Conservation (phyloP, 371 early-diverging fungal species). For the Mucor saturninus region DNA sequence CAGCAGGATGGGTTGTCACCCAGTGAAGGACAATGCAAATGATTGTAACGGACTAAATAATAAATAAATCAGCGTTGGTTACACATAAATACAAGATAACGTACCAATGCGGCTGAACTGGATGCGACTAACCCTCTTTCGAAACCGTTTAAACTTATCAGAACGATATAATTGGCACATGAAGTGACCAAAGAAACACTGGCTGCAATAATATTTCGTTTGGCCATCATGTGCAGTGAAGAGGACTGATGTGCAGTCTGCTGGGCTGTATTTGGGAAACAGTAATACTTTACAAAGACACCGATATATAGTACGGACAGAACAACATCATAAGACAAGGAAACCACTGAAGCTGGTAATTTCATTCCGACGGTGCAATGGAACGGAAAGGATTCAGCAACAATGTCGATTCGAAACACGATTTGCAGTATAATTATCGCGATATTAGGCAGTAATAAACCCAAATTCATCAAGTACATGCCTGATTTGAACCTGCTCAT, state of each 20-base stretch:
- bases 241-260: slow-evolving; percentile 39
- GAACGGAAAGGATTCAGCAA: slow-evolving; percentile 33
- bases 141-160: slow-evolving; percentile 37
- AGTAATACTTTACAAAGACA: slow-evolving; percentile 52
- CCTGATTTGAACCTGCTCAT: slow-evolving; percentile 40
- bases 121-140: slow-evolving; percentile 49
- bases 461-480: slow-evolving; percentile 52
- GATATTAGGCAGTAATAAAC: slow-evolving; percentile 45
- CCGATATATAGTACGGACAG: slow-evolving; percentile 40
- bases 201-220: slow-evolving; percentile 50
- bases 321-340: slow-evolving; percentile 55
- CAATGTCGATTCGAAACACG: slow-evolving; percentile 31
- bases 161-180: slow-evolving; percentile 43
- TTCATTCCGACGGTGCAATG: slow-evolving; percentile 53
- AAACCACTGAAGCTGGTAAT: slow-evolving; percentile 46
- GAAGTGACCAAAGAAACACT: slow-evolving; percentile 38
- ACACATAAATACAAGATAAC: not conserved
- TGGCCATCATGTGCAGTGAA: slow-evolving; percentile 53
- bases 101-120: slow-evolving; percentile 40
- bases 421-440: slow-evolving; percentile 52
- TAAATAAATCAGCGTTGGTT: not conserved
- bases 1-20: slow-evolving; percentile 49
- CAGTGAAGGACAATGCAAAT: slow-evolving; percentile 42
- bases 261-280: slow-evolving; percentile 40
- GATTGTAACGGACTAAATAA: slow-evolving; percentile 30